phyloP scores from a whole-genome alignment of 2,329 filamentous ascomycete species.

The Pestalotiopsis sp. region DNA sequence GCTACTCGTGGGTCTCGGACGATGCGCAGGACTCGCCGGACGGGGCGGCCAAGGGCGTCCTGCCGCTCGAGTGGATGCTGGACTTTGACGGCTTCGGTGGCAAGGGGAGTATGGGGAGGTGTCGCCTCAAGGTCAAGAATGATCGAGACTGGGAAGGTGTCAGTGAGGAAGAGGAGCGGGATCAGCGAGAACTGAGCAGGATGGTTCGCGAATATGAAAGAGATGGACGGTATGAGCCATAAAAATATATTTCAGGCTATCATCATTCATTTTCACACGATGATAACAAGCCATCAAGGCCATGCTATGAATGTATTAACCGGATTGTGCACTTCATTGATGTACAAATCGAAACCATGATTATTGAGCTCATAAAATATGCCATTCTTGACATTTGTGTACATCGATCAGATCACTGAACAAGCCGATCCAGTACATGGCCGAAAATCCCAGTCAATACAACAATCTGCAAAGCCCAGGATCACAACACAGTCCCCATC shows the following conservation, averaged over 20 bases:
- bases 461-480: too few species aligned
- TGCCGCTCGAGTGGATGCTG: slow-evolving; percentile 44
- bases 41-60: slow-evolving; percentile 32
- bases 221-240: slow-evolving; percentile 18
- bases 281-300: not conserved
- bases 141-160: slow-evolving; percentile 18
- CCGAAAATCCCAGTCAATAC: too few species aligned
- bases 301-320: not conserved
- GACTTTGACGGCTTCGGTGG: slow-evolving; percentile 42
- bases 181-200: slow-evolving; percentile 13
- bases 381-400: too few species aligned
- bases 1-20: slow-evolving; percentile 44
- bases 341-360: too few species aligned
- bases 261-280: not conserved
- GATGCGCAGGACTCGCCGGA: slow-evolving; percentile 34
- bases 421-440: too few species aligned
- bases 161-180: slow-evolving; percentile 3
- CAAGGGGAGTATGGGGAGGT: slow-evolving; percentile 35
- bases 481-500: too few species aligned
- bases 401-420: too few species aligned
- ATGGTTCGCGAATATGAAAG: slow-evolving; percentile 19
- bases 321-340: too few species aligned
- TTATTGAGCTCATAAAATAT: too few species aligned
- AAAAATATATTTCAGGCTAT: not conserved
- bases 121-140: slow-evolving; percentile 41